Conservation (phyloP, 1,284 basidiomycete species). For the Tremellales sp. region DNA sequence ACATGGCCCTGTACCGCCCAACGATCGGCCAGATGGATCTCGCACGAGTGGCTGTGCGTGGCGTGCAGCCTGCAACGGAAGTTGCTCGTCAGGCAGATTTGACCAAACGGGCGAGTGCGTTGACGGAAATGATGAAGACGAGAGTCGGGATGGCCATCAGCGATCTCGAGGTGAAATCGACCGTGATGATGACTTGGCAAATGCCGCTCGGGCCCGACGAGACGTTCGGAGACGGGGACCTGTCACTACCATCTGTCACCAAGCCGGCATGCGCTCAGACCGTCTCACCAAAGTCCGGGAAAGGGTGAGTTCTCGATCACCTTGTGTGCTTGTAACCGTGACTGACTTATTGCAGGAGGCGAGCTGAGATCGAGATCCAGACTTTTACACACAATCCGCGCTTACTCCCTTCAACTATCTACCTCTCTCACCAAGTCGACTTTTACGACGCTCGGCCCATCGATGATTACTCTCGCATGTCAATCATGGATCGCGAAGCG, state of each 20-base stretch:
- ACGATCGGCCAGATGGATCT: constrained; percentile 22
- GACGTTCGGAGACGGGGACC: too few relatives aligned
- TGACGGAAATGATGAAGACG: constrained; percentile 43
- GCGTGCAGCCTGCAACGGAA: neutral
- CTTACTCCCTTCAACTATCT: constrained; percentile 66
- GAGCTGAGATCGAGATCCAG: constrained; percentile 71
- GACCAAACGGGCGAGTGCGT: constrained; percentile 27
- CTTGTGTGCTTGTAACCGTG: too few relatives aligned
- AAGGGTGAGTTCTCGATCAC: too few relatives aligned
- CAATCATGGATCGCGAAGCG: constrained; percentile 62
- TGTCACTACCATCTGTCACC: too few relatives aligned
- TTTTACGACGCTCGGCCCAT: constrained; percentile 66
- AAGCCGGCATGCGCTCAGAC: too few relatives aligned
- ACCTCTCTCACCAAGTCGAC: constrained; percentile 73
- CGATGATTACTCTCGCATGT: constrained; percentile 73
- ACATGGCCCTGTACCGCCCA: constrained; percentile 29
- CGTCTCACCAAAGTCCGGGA: too few relatives aligned
- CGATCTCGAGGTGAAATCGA: constrained; percentile 57
- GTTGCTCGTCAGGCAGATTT: neutral
- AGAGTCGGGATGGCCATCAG: constrained; percentile 10
- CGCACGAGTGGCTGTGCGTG: constrained; percentile 15
- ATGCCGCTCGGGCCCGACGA: constrained; percentile 55
- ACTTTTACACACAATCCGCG: constrained; percentile 59
- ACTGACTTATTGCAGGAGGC: too few relatives aligned
- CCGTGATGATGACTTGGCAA: constrained; percentile 64